Evolutionary conservation across 805 yeast genomes (phyloP), one percentile per base, ranked within the genome.

Genomic region (Kodamaea jinghongensis): DNA sequence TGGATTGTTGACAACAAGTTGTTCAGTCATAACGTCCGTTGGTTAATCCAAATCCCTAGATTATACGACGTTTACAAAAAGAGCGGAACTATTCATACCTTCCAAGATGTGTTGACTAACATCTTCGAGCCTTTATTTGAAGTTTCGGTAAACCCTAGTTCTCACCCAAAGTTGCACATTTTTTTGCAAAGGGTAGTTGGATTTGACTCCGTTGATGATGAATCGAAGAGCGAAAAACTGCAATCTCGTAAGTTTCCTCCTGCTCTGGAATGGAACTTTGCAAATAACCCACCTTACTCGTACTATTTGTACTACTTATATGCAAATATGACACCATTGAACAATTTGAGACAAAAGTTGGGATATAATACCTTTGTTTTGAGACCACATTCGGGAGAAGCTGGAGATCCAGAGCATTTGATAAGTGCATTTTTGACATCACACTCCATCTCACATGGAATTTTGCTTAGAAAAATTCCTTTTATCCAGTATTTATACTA

Each of bases 381-480:
- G 52, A 78, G 99, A 54, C 99, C 99, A 3, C 99, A 93, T 62
- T 87, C 96, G 51, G 99, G 99, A 47, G 99, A 93, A 64, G 99
- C 99, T n/a, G 99, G 99, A 44, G 99, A 93, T 57, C 97, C 98
- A 1, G 98, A 93, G 56, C 99, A 93, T 68, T 72, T 95, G 56
- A 86, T 90, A 32, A 76, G 90, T 36, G 90, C 99, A 1, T 93
- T 85, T 54, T 65, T 93, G 54, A 79, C 93, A 1, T 81, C 97
- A 1, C 95, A 91, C 55, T 87, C 95, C 37, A 93, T 93, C 44
- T 86, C 95, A 9, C 99, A 93, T 60, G 99, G 99, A 42, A 95
- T 93, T 40, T 63, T 91, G 45, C 71, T 93, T 56, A 80, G 99
- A 64, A 93, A 93, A 61, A 77, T 95, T 39, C 99, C 99, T 35